These are phyloP conservation scores for Tolypocladium guangdongense DNA, from an alignment of 2,329 filamentous ascomycete species.

Conservation along the genomic window DNA sequence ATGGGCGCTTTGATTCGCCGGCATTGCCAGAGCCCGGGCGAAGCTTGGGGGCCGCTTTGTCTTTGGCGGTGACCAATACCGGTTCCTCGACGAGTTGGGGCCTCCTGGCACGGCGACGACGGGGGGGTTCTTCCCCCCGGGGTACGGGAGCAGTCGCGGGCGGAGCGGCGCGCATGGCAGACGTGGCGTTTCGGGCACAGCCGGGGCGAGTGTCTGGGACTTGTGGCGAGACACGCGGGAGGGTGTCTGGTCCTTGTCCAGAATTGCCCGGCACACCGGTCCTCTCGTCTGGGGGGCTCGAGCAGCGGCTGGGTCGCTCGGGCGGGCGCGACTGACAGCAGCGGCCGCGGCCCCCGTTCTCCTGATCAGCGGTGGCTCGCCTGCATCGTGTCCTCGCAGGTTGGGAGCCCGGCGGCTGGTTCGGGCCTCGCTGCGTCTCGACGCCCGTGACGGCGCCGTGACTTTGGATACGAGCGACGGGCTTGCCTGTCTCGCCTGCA, in stretches of 20 bases:
- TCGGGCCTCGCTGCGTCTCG: not conserved
- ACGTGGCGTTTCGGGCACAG: too few relatives aligned
- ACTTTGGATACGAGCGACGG: not conserved
- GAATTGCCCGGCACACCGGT: not conserved
- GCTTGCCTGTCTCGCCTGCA: not conserved
- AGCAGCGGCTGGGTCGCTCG: not conserved
- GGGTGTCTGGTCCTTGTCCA: not conserved
- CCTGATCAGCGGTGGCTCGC: not conserved
- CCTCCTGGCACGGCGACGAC: not conserved
- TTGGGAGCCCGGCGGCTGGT: not conserved
- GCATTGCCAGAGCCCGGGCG: not conserved
- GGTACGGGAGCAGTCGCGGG: too few relatives aligned
- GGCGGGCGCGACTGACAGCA: not conserved
- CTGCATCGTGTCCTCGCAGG: not conserved
- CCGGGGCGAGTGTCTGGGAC: too few relatives aligned
- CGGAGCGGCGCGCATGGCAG: too few relatives aligned
- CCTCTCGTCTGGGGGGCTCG: not conserved
- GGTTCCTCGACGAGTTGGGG: not conserved
- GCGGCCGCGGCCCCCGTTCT: not conserved
- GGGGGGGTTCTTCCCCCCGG: not conserved
- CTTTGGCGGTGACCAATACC: not conserved
- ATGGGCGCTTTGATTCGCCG: not conserved
- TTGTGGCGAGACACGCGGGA: not conserved
- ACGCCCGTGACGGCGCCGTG: not conserved
- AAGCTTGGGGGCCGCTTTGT: not conserved